Evolutionary conservation across 1,284 basidiomycete genomes (phyloP).

Genomic region (Leccinum griseonigrum): DNA sequence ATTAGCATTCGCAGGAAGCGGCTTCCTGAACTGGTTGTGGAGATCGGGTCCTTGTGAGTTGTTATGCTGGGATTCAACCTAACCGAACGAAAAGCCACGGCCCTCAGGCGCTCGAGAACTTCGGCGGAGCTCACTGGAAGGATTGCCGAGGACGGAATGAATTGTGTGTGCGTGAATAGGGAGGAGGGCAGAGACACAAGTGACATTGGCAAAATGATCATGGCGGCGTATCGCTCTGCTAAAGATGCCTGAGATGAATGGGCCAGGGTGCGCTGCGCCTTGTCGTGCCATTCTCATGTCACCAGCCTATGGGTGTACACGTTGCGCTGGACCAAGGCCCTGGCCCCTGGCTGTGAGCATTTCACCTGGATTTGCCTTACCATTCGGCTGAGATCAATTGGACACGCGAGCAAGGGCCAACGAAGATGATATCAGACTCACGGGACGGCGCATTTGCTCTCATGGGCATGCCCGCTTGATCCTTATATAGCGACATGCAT

Average conservation of each 20-base stretch:
- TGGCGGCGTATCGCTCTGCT: conserved; percentile 13
- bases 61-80: conserved; percentile 23
- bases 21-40: conserved; percentile 19
- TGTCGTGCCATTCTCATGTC: conserved; percentile 28
- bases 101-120: conserved; percentile 18
- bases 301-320: conserved; percentile 14
- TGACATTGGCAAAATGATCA: conserved; percentile 13
- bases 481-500: conserved; percentile 15
- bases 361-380: conserved; percentile 9
- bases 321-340: conserved; percentile 13
- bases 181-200: conserved; percentile 7
- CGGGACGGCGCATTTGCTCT: conserved; percentile 16
- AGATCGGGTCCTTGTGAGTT: conserved; percentile 17
- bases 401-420: conserved; percentile 19
- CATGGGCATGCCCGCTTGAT: conserved; percentile 14
- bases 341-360: conserved; percentile 24
- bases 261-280: conserved; percentile 16
- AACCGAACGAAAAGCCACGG: conserved; percentile 27
- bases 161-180: conserved; percentile 6
- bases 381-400: conserved; percentile 9
- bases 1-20: conserved; percentile 20
- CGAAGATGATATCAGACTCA: conserved; percentile 16
- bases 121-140: conserved; percentile 5
- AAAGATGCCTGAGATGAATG: conserved; percentile 17
- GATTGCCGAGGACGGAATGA: conserved; percentile 13